Base-by-base conservation (phyloP, 768 basidiomycete genomes). In the Lentinula sp. region DNA sequence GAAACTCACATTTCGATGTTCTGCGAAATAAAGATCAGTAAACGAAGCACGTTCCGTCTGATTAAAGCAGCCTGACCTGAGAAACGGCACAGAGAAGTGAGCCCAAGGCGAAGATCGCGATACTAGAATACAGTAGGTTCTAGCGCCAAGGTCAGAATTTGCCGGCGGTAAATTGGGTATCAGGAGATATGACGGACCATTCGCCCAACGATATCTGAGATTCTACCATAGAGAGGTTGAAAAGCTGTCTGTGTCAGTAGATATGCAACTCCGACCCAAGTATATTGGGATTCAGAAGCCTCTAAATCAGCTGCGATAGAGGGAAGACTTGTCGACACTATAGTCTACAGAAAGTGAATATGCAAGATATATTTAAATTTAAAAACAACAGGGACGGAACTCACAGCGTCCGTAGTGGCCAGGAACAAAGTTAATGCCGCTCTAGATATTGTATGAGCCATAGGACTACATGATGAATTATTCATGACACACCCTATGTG, bases 181-280 rank as follows among this genome's bases (percentile, higher is more conserved):
- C 52, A 40, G 57, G 40, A 55, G 40, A 18, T 52, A 42, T 48
- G 3, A 60, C 40, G 61, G 46, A 91, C 92, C 81, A 88, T 92
- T 51, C 91, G 81, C 34, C 92, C 92, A 57, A 88, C 74, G 46
- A 93, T 79, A 72, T 93, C 90, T 57, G 91, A 91, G 43, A 93
- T 72, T 66, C 83, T 83, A 57, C 89, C 91, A 68, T 92, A 93
- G 28, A 94, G 73, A 34, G 91, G 91, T 68, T 94, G 91, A 63
- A 86, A 87, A 31, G 89, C 89, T 0, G 91, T 93, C 67, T 93
- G 91, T 1, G 91, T 91, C 61, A 93, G 80, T 82, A 93, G 84
- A 67, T 94, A 94, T 15, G 89, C 80, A 35, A 91, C 87, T 16
- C 86, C 88, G 54, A 94, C 88, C 92, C 92, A 94, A 23, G 87